Base-by-base conservation (phyloP, 192 early-diverging fungal genomes). In the Physocladia obscura region DNA sequence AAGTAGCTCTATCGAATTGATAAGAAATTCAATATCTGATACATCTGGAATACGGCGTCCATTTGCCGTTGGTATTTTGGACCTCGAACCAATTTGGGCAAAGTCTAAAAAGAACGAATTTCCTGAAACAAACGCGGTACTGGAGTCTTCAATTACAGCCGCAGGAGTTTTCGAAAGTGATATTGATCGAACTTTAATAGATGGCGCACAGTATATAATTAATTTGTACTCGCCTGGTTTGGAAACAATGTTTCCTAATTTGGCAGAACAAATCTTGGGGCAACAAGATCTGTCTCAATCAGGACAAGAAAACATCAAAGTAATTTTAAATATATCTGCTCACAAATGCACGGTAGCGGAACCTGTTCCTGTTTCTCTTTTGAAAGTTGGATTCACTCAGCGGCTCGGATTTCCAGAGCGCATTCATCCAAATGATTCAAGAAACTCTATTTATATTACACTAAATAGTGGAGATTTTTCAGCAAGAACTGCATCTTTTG, bases 381-480 rank as follows among this genome's bases (percentile, higher is more conserved):
- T 44, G 6, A 62, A 62, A 44, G 59, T 62, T 17, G 59, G 21
- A 13, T 21, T 4, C 35, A 89, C 88, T 15, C 78, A 74, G 5
- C 74, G 85, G 19, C 73, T 87, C 27, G 88, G 86, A 4, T 85
- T 90, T 69, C 72, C 82, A 6, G 89, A 89, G 64, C 61, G 76
- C 37, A 49, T 80, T 2, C 57, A 74, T 27, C 75, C 79, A 22
- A 60, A 71, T 37, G 74, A 73, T 36, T 36, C 39, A 47, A 73
- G 88, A 8, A 90, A 90, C 62, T 76, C 81, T 30, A 65, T 90
- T 19, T 90, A 90, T 62, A 21, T 90, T 4, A 86, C 79, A 6
- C 75, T 90, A 5, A 54, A 71, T 1, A 72, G 76, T 22, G 89
- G 84, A 22, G 86, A 90, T 31, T 89, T 90, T 56, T 64, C 70